Evolutionary conservation across 1,284 basidiomycete genomes (phyloP), one percentile per base, ranked within the genome.

Genomic region (Tetrapyrgos nigripes): DNA sequence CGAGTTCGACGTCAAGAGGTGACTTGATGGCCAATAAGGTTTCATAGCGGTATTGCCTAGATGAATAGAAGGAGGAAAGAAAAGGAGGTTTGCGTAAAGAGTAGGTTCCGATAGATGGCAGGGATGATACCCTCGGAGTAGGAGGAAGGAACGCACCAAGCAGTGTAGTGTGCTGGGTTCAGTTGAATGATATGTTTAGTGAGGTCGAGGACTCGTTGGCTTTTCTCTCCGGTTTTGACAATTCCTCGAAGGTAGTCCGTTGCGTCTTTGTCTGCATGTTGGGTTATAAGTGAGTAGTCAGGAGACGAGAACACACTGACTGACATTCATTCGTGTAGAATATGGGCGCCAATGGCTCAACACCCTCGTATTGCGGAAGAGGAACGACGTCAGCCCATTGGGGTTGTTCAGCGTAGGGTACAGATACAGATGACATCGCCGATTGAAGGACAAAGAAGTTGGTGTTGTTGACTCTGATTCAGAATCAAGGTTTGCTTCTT

Each of bases 91-190:
- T 52, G 55, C n/a, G n/a, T n/a, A n/a, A n/a, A n/a, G n/a, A n/a
- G n/a, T n/a, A n/a, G n/a, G n/a, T n/a, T n/a, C n/a, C n/a, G n/a
- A n/a, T n/a, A n/a, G n/a, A n/a, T n/a, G n/a, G n/a, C n/a, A n/a
- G n/a, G n/a, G n/a, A n/a, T n/a, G n/a, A n/a, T n/a, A n/a, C n/a
- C n/a, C n/a, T 46, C 26, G 44, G 55, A 40, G 53, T 19, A 6
- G 24, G n/a, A 28, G 11, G 49, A 48, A 29, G 29, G 51, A 21
- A 66, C 82, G 62, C 66, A 96, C 96, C 96, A 98, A 63, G 95
- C 94, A 50, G 94, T 92, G 70, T 97, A 98, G 71, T 97, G 96
- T 2, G 93, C 93, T 4, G 95, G 93, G 70, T 97, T 97, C 75
- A 91, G 79, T 28, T 88, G 82, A 62, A 98, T 95, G 66, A 97